These are phyloP conservation scores for Sphagnum tenellum DNA, from an alignment of 225 moss, liverwort and hornwort genomes.

Conservation along the genomic window DNA sequence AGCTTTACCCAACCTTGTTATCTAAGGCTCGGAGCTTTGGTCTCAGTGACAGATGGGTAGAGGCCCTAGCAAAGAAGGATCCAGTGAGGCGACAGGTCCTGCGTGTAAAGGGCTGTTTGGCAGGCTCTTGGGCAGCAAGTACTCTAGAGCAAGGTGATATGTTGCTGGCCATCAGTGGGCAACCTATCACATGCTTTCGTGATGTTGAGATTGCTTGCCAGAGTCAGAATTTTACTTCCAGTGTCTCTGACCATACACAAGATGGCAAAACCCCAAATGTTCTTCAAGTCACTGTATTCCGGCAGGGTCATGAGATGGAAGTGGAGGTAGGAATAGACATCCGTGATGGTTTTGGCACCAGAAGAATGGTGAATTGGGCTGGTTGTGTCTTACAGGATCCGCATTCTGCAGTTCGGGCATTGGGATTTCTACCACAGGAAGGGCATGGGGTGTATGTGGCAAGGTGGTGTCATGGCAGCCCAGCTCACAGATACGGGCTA, in stretches of 20 bases:
- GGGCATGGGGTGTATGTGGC: conserved; percentile 96
- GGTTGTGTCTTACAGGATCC: conserved; percentile 85
- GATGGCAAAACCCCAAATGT: conserved; percentile 12
- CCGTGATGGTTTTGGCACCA: conserved; percentile 77
- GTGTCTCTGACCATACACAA: background rate
- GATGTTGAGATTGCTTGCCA: conserved; percentile 80
- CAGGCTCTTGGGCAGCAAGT: conserved; percentile 59
- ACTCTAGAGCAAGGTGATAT: conserved; percentile 83
- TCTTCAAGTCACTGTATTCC: conserved; percentile 57
- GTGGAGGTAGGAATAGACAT: conserved; percentile 68
- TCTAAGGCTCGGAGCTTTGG: conserved; percentile 90
- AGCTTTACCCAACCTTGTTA: conserved; percentile 72
- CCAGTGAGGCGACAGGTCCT: conserved; percentile 61
- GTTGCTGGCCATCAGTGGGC: conserved; percentile 67
- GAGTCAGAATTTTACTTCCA: conserved; percentile 16
- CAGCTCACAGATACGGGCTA: conserved; percentile 67
- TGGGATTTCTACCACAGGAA: conserved; percentile 75
- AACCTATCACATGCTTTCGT: conserved; percentile 73
- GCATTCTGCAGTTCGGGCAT: conserved; percentile 67
- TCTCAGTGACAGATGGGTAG: conserved; percentile 74
- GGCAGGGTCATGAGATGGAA: conserved; percentile 60
- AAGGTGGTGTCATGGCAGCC: conserved; percentile 82
- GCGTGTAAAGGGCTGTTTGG: conserved; percentile 81
- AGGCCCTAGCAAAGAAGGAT: conserved; percentile 67
- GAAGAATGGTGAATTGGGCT: conserved; percentile 83